These are phyloP conservation scores for Nymphaea thermarum DNA, from an alignment of 164 flowering plant genomes.

Conservation along the genomic window DNA sequence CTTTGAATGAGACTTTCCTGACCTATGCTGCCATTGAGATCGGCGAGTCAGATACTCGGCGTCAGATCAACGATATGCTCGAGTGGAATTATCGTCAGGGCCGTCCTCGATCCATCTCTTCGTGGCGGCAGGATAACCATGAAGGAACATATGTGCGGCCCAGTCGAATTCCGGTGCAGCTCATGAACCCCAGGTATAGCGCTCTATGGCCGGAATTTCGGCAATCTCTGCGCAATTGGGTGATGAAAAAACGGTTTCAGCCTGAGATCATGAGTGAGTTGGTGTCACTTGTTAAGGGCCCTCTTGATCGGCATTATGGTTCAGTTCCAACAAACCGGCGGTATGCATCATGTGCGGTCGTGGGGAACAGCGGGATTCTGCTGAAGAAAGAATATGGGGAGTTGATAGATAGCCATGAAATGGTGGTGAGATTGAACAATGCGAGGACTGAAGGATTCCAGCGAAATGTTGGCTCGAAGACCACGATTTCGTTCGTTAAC, in stretches of 20 bases:
- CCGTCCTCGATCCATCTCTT: slow-evolving; percentile 33
- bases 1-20: slow-evolving; percentile 55
- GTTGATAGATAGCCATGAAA: slow-evolving; percentile 72
- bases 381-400: slow-evolving; percentile 42
- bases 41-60: slow-evolving; percentile 31
- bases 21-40: slow-evolving; percentile 51
- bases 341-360: slow-evolving; percentile 74
- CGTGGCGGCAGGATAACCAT: slow-evolving; percentile 26
- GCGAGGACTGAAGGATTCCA: slow-evolving; percentile 45
- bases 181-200: slow-evolving; percentile 42
- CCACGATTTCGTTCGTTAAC: slow-evolving; percentile 9
- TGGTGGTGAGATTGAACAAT: slow-evolving; percentile 81
- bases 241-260: slow-evolving; percentile 32
- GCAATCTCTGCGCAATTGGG: slow-evolving; percentile 47
- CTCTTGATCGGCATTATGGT: slow-evolving; percentile 30
- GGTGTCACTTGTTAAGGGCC: slow-evolving; percentile 31
- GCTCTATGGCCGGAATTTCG: slow-evolving; percentile 52
- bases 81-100: slow-evolving; percentile 43
- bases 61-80: slow-evolving; percentile 47
- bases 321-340: slow-evolving; percentile 6
- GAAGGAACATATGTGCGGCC: slow-evolving; percentile 14
- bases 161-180: slow-evolving; percentile 11
- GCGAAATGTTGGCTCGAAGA: slow-evolving; percentile 15
- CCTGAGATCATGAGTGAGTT: slow-evolving; percentile 55
- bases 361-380: slow-evolving; percentile 90